These are phyloP conservation scores for Capsella rubella DNA, from an alignment of 441 rosid genomes.

Conservation along the genomic window DNA sequence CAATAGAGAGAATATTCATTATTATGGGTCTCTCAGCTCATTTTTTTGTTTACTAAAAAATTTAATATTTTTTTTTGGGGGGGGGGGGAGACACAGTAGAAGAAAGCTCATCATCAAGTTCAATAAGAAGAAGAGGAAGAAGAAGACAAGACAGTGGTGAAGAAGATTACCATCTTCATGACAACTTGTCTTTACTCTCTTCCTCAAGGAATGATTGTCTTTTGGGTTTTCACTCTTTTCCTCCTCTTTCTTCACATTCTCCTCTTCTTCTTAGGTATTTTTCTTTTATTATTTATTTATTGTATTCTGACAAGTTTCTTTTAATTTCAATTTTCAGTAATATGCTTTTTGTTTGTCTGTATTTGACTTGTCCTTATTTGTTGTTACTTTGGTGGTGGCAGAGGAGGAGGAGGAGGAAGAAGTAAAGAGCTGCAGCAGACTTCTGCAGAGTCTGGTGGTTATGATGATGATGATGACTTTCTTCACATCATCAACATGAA, in stretches of 20 bases:
- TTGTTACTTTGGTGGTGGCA: slow-evolving; percentile 33
- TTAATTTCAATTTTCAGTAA: slow-evolving; percentile 29
- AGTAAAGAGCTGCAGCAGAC: slow-evolving; percentile 41
- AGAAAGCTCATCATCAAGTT: slow-evolving; percentile 46
- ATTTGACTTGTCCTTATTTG: slow-evolving; percentile 31
- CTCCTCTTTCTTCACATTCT: slow-evolving; percentile 47
- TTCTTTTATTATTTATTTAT: not conserved
- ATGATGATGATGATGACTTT: slow-evolving; percentile 42
- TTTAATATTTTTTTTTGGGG: not conserved
- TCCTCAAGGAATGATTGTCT: slow-evolving; percentile 46
- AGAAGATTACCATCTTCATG: slow-evolving; percentile 41
- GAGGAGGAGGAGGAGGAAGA: slow-evolving; percentile 40
- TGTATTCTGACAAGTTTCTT: slow-evolving; percentile 32
- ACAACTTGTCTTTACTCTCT: slow-evolving; percentile 44
- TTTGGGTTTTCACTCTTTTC: slow-evolving; percentile 43
- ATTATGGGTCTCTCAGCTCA: not conserved
- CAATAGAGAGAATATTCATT: slow-evolving; percentile 28
- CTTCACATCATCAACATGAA: slow-evolving; percentile 39
- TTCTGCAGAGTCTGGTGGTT: slow-evolving; percentile 35
- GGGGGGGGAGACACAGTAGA: slow-evolving; percentile 35
- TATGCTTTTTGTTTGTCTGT: slow-evolving; percentile 32
- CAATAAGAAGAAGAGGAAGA: slow-evolving; percentile 47
- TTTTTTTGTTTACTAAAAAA: not conserved
- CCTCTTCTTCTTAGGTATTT: slow-evolving; percentile 40
- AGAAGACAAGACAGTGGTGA: slow-evolving; percentile 49